Evolutionary conservation across 108 stramenopile genomes (phyloP), one percentile per base, ranked within the genome.

Genomic region (Hondaea fermentalgiana): DNA sequence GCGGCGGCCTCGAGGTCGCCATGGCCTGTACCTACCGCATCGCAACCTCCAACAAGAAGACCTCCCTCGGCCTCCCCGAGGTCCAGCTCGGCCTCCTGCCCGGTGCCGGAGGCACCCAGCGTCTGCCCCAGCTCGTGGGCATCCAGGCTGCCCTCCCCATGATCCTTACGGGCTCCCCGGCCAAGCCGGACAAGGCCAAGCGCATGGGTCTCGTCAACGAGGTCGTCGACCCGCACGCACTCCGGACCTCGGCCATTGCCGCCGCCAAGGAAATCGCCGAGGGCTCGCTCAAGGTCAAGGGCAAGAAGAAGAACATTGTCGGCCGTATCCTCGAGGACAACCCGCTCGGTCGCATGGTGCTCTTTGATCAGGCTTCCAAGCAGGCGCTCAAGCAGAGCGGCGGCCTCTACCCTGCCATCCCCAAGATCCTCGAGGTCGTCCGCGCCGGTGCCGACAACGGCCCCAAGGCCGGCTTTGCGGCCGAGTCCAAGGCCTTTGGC

Each of bases 1-100:
- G 99, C 44, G 99, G 99, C n/a, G 99, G 99, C 4, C 91, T 99
- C 87, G 99, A 99, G 90, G 97, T 97, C 97, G 97, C 97, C n/a
- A 91, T 99, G 87, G 97, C 98, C 96, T 98, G 98, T 91, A 97
- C 97, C 91, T 99, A 98, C 92, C 96, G 98, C 87, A 94, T 99
- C 71, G 97, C 96, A 90, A 96, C 97, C 35, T 96, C 98, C 72
- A 92, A 92, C 25, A 72, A 94, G 4, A 98, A 98, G 88, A 98
- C 98, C 57, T 97, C 97, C 58, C 89, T 98, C 58, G 97, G 98
- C 17, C 90, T 99, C 58, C 98, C 99, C 12, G 99, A 99, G 93
- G 98, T 99, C 72, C 98, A 98, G 94, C 93, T 99, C 45, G 99
- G 99, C 44, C 90, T 99, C 29, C 90, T 99, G 72, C 99, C 99